A percentile compares a stretch with the other conserved stretches of the same genome.
phyloP scores from a whole-genome alignment of 2,329 filamentous ascomycete genomes.

The Apiospora aurea region DNA sequence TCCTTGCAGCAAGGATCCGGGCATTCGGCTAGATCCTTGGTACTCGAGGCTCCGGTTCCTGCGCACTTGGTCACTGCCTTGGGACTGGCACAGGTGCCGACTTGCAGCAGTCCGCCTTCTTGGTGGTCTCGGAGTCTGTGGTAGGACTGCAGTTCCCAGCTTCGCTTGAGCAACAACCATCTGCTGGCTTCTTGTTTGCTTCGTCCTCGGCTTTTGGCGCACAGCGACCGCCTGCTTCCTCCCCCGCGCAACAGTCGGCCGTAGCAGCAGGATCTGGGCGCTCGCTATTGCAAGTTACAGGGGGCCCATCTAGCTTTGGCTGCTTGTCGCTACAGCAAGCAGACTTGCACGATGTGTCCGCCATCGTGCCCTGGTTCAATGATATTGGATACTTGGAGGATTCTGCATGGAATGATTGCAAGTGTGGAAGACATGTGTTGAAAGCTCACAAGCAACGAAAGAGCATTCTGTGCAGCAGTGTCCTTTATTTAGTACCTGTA shows the following conservation, averaged over 20 bases:
- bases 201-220: not conserved
- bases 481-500: not conserved
- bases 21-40: not conserved
- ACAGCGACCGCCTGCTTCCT: not conserved
- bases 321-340: not conserved
- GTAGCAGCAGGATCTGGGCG: not conserved
- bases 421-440: not conserved
- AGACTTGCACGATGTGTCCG: not conserved
- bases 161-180: not conserved
- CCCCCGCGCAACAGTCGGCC: not conserved
- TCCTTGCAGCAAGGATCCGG: not conserved
- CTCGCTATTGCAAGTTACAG: not conserved
- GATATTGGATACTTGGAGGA: not conserved
- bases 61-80: not conserved
- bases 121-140: not conserved
- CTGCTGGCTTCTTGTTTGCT: not conserved
- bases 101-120: not conserved
- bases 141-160: not conserved
- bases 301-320: not conserved
- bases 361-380: not conserved
- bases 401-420: not conserved
- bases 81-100: not conserved
- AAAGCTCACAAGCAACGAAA: not conserved
- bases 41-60: not conserved
- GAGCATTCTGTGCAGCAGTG: not conserved